Evolutionary conservation across 805 yeast species (phyloP), one percentile per base, ranked within the genome.

Genomic region (Lipomyces sp.): DNA sequence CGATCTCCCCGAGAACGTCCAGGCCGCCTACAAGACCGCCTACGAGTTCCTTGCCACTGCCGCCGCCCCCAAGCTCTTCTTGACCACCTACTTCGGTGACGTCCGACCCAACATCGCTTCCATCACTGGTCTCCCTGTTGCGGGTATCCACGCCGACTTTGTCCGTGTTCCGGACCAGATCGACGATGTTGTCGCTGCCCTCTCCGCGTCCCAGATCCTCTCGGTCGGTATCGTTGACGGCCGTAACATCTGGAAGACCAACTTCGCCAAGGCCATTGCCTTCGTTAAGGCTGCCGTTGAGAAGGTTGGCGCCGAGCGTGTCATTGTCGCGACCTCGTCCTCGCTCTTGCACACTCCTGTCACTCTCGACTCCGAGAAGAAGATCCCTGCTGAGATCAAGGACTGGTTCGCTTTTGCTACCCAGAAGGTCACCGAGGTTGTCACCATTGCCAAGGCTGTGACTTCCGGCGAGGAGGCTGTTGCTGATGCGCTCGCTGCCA

Each of bases 201-300:
- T 91, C 53, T 70, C 77, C 61, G 79, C 75, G 59, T 74, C 81
- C 61, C 95, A 93, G 79, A 75, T 78, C 59, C 78, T 93, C 69
- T 91, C 98, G 57, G 96, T 85, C 62, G 98, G 98, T 87, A 81
- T 93, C 66, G 90, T 93, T 68, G 95, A 89, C 68, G 98, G 98
- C 77, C 89, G 98, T 82, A 93, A 93, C 84, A 88, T 93, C 76
- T 93, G 98, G 98, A 93, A 93, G 82, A 84, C 95, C 73, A 85
- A 93, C 79, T 87, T 84, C 69, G 72, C 93, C 68, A 82, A 82
- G 75, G 95, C 98, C 63, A 75, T 89, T 68, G 86, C 74, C 59
- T 70, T 84, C 60, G 95, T 88, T 65, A 77, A 84, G 70, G 78
- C 81, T 73, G 97, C 96, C 64, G 78, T 87, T 68, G 82, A 74